Evolutionary conservation across 106 monocot genomes (phyloP).

Genomic region (Posidonia australis): DNA sequence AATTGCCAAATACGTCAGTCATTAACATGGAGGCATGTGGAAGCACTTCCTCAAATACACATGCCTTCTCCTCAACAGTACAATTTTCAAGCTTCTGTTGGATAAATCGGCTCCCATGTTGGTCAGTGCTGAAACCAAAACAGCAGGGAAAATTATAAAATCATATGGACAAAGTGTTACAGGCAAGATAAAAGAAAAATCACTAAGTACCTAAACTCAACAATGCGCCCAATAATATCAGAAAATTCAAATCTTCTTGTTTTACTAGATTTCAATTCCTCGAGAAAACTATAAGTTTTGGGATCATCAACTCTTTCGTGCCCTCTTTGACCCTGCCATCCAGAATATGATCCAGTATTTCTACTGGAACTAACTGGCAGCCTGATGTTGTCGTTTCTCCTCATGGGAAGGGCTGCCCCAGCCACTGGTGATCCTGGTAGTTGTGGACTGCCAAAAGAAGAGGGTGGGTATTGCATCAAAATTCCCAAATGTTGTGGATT

Average conservation of each 20-base stretch:
- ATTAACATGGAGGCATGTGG: slow-evolving; percentile 77
- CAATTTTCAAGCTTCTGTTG: slow-evolving; percentile 92
- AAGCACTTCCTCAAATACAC: slow-evolving; percentile 83
- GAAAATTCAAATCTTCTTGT: slow-evolving; percentile 59
- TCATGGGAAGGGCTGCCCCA: slow-evolving; percentile 25
- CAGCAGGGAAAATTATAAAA: not conserved
- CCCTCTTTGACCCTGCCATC: slow-evolving; percentile 52
- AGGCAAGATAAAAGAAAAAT: not conserved
- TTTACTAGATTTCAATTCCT: slow-evolving; percentile 72
- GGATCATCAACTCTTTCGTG: slow-evolving; percentile 48
- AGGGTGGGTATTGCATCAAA: slow-evolving; percentile 44
- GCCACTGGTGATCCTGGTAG: slow-evolving; percentile 29
- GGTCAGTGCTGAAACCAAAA: slow-evolving; percentile 56
- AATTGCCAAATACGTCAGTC: slow-evolving; percentile 98
- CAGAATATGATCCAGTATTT: slow-evolving; percentile 28
- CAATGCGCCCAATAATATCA: slow-evolving; percentile 72
- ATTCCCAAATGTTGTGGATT: slow-evolving; percentile 32
- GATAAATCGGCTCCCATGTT: slow-evolving; percentile 95
- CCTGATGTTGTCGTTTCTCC: slow-evolving; percentile 46
- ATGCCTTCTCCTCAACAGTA: slow-evolving; percentile 65
- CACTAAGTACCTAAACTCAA: slow-evolving; percentile 67
- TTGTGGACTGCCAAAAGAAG: slow-evolving; percentile 42
- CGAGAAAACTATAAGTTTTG: slow-evolving; percentile 62
- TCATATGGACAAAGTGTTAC: not conserved
- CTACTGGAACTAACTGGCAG: slow-evolving; percentile 27